Evolutionary conservation across 441 rosid species (phyloP), one percentile per base, ranked within the genome.

Genomic region (Pelargonium citronellum): DNA sequence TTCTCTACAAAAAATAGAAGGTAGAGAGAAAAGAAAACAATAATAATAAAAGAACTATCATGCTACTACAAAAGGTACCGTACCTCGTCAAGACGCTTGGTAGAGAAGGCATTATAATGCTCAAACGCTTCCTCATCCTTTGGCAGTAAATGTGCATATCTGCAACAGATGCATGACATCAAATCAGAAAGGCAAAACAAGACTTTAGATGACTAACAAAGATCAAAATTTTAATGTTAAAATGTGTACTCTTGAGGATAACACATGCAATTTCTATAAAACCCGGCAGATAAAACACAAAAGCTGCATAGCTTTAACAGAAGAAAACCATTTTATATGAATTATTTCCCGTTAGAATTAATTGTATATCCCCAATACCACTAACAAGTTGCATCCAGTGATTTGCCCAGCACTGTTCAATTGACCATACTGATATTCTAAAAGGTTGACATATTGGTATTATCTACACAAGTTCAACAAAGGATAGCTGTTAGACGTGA

Each of bases 1-100:
- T 61, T 12, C 39, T 27, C 20, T 55, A 1, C 34, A 24, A 24
- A 39, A 61, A 61, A 24, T 12, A 24, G 65, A 22, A 10, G 39
- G 16, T 61, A 27, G 30, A 19, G 24, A 34, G 39, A 34, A 5
- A 34, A 11, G 0, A 61, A 7, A 63, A 63, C n/a, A 58, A 12
- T 30, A 41, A 30, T 62, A 13, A n/a, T 30, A 63, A 63, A 27
- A 46, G 3, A 44, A 7, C 15, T 27, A 7, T 19, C 43, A 13
- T 34, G 7, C 68, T 20, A 69, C 4, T 0, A 62, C 49, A 12
- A 53, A 24, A 66, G 37, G 24, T 66, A 67, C 7, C 34, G 70
- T 90, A 96, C 98, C 97, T 90, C 99, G 71, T 96, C 98, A 75
- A 96, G 85, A 68, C 95, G 85, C 82, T 90, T 96, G 73, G 88